Base-by-base conservation (phyloP, 352 stramenopile species). In the Pythium angustatum region DNA sequence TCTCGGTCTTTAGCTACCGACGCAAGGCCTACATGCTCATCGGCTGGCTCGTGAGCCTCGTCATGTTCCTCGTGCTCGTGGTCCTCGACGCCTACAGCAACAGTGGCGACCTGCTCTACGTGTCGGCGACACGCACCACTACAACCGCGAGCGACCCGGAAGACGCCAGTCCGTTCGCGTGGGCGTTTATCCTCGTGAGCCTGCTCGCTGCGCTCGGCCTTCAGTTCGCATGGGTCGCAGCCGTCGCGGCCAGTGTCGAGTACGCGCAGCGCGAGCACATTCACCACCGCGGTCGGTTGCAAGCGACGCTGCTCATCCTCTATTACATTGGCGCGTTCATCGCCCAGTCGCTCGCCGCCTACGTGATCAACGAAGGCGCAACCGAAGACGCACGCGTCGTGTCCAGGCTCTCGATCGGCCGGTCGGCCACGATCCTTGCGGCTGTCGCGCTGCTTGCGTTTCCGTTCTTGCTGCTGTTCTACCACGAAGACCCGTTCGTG, bases 1-100 rank as follows among this genome's bases (percentile, higher is more conserved):
- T 77, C 36, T 81, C 87, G 8, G 76, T 96, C 40, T 71, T 64
- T 28, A 81, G 86, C 21, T 85, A 76, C 59, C 86, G 77, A n/a
- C 73, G 85, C 34, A 93, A 91, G 69, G 65, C 84, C 22, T 96
- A 96, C 68, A 92, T 95, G 67, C 68, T 89, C 14, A 38, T 84
- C 11, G 87, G 87, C 33, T 78, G 66, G 66, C 22, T 43, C n/a
- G 15, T 74, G 3, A 62, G 47, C 11, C 31, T 60, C 33, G 30
- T 58, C 38, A 69, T 73, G 54, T 66, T 59, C 36, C 36, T 65
- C 47, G 31, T 50, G 2, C 50, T 68, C 52, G 41, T 63, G 17
- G 54, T 44, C 31, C 52, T 68, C 44, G 52, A 68, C 53, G 43
- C 40, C 2, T 67, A 62, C 38, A 58, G 51, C 47, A 51, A 68